Base-by-base conservation (phyloP, 1,139 yeast genomes). In the Tardiomyces depauwii region DNA sequence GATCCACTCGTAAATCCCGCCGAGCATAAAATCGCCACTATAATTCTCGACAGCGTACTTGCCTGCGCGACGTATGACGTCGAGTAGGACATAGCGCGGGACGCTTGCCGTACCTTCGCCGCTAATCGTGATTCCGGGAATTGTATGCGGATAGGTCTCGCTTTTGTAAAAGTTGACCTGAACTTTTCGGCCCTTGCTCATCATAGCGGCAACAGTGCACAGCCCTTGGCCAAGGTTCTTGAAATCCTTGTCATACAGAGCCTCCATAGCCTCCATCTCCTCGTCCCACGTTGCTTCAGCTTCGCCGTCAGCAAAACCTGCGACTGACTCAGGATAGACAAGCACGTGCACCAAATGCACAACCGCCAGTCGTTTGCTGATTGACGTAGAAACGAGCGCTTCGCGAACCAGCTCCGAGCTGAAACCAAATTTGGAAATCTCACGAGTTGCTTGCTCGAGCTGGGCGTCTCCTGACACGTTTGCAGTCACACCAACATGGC, bases 61-160 rank as follows among this genome's bases (percentile, higher is more conserved):
- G 6, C 66, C 64, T 0, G 66, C 62, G 39, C 73, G 73, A 23
- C 74, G 67, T 1, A 83, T 60, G 2, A 83, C 72, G 11, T 88
- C 80, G 18, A 82, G 60, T 51, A 84, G 82, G 49, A 87, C 78
- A 58, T 87, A 89, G 55, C 76, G 82, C 9, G 96, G 93, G 36
- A 85, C 62, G 44, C 72, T 73, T 53, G 69, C 70, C 2, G 71
- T 64, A 1, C 64, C 51, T 1, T 41, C 32, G 5, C 52, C 45
- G 45, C 56, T 56, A 4, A 63, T 45, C 1, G 59, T 57, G 12
- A 63, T 55, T 1, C 66, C 65, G 1, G 71, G 70, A 13, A 63
- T 48, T 2, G 46, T 39, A 1, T 49, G 45, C 0, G 71, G 71
- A 45, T 66, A 48, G 54, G 55, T 42, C 9, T 41, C 39, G 1